Conservation (phyloP, 768 basidiomycete genomes). For the Suillus sp. region DNA sequence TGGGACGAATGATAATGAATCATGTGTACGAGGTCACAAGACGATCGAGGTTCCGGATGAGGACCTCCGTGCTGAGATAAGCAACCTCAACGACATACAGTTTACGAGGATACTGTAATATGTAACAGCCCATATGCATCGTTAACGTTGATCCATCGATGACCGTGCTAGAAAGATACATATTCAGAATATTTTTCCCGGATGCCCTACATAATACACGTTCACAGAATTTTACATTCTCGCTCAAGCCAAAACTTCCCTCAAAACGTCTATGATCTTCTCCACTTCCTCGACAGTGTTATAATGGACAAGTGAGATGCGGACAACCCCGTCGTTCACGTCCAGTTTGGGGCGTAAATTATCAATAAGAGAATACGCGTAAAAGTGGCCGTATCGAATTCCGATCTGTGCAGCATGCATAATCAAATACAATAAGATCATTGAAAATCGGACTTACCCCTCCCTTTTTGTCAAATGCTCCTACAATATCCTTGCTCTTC, state of each 20-base stretch:
- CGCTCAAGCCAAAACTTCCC: slow-evolving; percentile 44
- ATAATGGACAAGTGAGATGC: slow-evolving; percentile 79
- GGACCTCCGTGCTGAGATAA: slow-evolving; percentile 9
- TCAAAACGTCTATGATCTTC: slow-evolving; percentile 55
- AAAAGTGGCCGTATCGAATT: slow-evolving; percentile 78
- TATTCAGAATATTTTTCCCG: neutral
- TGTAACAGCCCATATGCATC: too few relatives aligned
- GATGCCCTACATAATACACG: neutral
- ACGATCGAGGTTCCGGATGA: neutral
- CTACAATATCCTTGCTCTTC: slow-evolving; percentile 64
- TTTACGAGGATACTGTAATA: too few relatives aligned
- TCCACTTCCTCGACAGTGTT: slow-evolving; percentile 75
- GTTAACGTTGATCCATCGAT: too few relatives aligned
- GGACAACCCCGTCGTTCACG: slow-evolving; percentile 64
- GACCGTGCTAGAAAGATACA: neutral
- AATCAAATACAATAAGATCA: slow-evolving; percentile 5
- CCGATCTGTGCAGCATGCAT: slow-evolving; percentile 52
- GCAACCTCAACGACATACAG: neutral
- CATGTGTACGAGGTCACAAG: slow-evolving; percentile 4
- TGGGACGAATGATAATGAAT: neutral
- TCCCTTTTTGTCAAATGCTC: slow-evolving; percentile 61
- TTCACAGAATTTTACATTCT: neutral
- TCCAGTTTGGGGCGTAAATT: slow-evolving; percentile 58
- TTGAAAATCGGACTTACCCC: slow-evolving; percentile 46
- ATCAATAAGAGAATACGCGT: slow-evolving; percentile 66